These are phyloP conservation scores for Pyrenula massariospora DNA, from an alignment of 495 filamentous ascomycete species.

Conservation along the genomic window DNA sequence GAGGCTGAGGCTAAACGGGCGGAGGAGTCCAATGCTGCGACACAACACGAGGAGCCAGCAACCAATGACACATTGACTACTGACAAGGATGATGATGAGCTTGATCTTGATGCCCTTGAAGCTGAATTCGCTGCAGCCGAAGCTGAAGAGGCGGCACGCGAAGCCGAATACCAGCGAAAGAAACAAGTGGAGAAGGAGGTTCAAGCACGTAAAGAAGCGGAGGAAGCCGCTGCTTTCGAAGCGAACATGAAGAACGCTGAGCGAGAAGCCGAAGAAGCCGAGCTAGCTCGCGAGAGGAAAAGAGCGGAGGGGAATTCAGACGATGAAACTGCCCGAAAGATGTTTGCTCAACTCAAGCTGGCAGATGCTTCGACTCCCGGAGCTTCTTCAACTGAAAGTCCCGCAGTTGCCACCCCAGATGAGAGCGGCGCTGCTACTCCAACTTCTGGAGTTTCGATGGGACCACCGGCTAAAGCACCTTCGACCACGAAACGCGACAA, in stretches of 20 bases:
- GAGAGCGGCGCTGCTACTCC: constrained; percentile 46
- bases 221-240: constrained; percentile 34
- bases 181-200: constrained; percentile 51
- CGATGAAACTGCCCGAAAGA: constrained; percentile 23
- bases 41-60: constrained; percentile 27
- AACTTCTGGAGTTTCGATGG: constrained; percentile 40
- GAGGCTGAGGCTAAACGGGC: constrained; percentile 12
- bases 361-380: constrained; percentile 4
- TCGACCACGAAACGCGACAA: constrained; percentile 49
- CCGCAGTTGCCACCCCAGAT: constrained; percentile 26
- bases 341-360: background rate
- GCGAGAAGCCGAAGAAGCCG: constrained; percentile 41
- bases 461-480: constrained; percentile 39
- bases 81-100: constrained; percentile 28
- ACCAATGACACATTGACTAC: constrained; percentile 16
- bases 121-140: constrained; percentile 32
- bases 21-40: constrained; percentile 18
- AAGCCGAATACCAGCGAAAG: constrained; percentile 48
- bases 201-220: constrained; percentile 46
- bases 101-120: constrained; percentile 18
- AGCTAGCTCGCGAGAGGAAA: constrained; percentile 40
- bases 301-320: constrained; percentile 21
- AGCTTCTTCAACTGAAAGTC: constrained; percentile 29
- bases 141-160: constrained; percentile 46
- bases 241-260: constrained; percentile 46